Conservation (phyloP, 2,329 filamentous ascomycete genomes). For the Hypoxylon sp. region DNA sequence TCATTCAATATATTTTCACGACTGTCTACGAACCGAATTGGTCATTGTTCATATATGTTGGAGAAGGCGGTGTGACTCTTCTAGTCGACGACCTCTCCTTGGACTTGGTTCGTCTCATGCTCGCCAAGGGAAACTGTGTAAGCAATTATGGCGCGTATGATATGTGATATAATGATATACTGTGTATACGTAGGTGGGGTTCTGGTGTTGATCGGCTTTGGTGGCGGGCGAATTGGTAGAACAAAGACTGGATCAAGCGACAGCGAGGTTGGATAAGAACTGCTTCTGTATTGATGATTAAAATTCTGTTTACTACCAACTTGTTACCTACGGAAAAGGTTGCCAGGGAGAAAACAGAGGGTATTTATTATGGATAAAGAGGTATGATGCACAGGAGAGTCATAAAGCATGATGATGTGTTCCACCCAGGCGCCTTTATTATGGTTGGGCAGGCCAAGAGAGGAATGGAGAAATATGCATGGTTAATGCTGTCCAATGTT, state of each 20-base stretch:
- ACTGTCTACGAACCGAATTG: slow-evolving; percentile 66
- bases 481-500: slow-evolving; percentile 37
- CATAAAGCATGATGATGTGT: slow-evolving; percentile 42
- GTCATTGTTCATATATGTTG: slow-evolving; percentile 71
- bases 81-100: slow-evolving; percentile 51
- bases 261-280: slow-evolving; percentile 9
- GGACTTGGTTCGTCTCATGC: slow-evolving; percentile 43
- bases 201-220: slow-evolving; percentile 9
- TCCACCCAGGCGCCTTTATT: slow-evolving; percentile 30
- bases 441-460: slow-evolving; percentile 24
- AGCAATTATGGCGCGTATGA: no score
- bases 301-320: slow-evolving; percentile 27
- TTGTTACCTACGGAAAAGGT: slow-evolving; percentile 25
- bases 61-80: slow-evolving; percentile 68
- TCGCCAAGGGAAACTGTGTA: slow-evolving; percentile 11
- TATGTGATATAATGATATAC: no score
- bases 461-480: slow-evolving; percentile 36
- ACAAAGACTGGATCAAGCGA: no score
- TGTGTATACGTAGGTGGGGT: slow-evolving; percentile 11
- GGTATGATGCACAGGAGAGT: slow-evolving; percentile 31
- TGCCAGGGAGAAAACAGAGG: slow-evolving; percentile 26
- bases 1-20: slow-evolving; percentile 10
- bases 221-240: no score
- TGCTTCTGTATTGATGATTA: slow-evolving; percentile 21
- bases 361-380: slow-evolving; percentile 31